Evolutionary conservation across 164 flowering plant genomes (phyloP), one percentile per base, ranked within the genome.

Genomic region (Vitis cinerea): DNA sequence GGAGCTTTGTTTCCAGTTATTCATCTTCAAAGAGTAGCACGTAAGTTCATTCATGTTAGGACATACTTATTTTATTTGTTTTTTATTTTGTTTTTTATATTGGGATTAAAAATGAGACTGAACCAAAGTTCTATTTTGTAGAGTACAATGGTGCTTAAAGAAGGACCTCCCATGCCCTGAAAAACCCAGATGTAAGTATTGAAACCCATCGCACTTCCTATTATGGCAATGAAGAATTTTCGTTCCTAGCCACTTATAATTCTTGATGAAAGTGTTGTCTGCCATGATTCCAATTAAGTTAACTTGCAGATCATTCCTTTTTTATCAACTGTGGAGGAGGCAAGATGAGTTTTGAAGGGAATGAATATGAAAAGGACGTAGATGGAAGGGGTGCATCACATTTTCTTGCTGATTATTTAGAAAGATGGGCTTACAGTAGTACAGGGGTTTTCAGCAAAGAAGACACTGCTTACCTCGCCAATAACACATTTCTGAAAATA

Each of bases 251-350:
- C 44, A 31, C 44, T 31, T 31, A 4, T 6, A 31, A 31, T 31
- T 31, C 44, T 31, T 4, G 44, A 31, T 31, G 44, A 6, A 31
- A 31, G 44, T 31, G 44, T 31, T 31, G 44, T 31, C 44, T 31
- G 44, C 44, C 44, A 31, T 31, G 44, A 31, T 31, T 31, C 44
- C 8, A 4, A 31, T 31, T 31, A 31, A 31, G 44, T 6, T 31
- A 31, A 48, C 44, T 14, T 84, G 72, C 86, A 91, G 97, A 79
- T 19, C 72, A 80, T 81, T 77, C 90, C 17, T 66, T 91, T 55
- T 91, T 83, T 68, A 83, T 93, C 13, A 90, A 93, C 58, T 91
- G 95, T 75, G 98, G 98, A 66, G 98, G 97, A 44, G 3, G 17
- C 16, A 16, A 56, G 9, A 37, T 73, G 55, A 47, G 30, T 0